Percentiles rank a stretch among this genome's conserved stretches.
phyloP scores from a whole-genome alignment of 495 filamentous ascomycete species.

The Sporormia fimetaria region DNA sequence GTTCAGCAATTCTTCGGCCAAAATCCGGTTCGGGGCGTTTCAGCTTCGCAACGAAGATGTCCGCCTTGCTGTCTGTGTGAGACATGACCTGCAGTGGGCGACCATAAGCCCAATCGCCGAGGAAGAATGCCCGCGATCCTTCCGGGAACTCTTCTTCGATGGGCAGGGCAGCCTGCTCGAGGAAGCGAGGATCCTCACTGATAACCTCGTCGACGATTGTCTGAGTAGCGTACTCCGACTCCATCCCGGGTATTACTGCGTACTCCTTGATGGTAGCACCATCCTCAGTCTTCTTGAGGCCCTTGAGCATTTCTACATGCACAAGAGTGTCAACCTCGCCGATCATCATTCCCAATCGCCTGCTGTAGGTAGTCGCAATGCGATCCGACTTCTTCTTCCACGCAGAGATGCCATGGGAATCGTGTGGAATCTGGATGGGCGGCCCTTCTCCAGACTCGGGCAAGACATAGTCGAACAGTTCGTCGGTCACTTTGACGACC shows the following conservation, averaged over 20 bases:
- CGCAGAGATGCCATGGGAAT: slow-evolving; percentile 63
- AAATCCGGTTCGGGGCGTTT: slow-evolving; percentile 70
- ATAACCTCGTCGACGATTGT: slow-evolving; percentile 79
- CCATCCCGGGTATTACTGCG: slow-evolving; percentile 73
- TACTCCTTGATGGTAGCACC: slow-evolving; percentile 92
- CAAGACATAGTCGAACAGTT: slow-evolving; percentile 80
- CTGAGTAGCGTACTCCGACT: slow-evolving; percentile 85
- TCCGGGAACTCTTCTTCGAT: slow-evolving; percentile 87
- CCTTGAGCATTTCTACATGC: slow-evolving; percentile 85
- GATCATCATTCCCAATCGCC: slow-evolving; percentile 76
- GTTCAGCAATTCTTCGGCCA: slow-evolving; percentile 54
- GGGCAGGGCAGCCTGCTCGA: slow-evolving; percentile 73
- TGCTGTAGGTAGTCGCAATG: slow-evolving; percentile 80
- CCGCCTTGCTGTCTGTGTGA: slow-evolving; percentile 59
- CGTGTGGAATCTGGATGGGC: slow-evolving; percentile 55
- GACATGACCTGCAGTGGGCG: slow-evolving; percentile 74
- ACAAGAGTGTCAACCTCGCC: slow-evolving; percentile 79
- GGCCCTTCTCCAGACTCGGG: slow-evolving; percentile 47
- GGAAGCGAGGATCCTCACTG: slow-evolving; percentile 84
- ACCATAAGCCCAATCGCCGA: slow-evolving; percentile 93
- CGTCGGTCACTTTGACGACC: slow-evolving; percentile 78
- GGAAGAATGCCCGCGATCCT: slow-evolving; percentile 74
- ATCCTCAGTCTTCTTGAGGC: slow-evolving; percentile 78
- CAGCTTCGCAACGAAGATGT: slow-evolving; percentile 59
- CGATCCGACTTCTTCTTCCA: slow-evolving; percentile 73